Evolutionary conservation across 2,329 filamentous ascomycete species (phyloP).

Genomic region (Sclerotinia subarctica): DNA sequence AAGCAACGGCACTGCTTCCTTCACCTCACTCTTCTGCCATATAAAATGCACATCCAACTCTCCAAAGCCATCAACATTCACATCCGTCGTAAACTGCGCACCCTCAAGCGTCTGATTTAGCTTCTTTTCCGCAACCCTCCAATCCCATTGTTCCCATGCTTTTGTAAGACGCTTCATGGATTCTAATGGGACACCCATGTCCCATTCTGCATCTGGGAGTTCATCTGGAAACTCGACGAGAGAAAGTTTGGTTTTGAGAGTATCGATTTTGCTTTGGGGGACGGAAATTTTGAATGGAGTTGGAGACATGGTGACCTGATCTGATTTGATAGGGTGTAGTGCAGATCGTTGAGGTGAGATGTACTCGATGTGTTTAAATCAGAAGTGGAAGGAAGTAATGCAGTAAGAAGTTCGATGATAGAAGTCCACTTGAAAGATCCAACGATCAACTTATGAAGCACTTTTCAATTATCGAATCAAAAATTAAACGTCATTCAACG

Average conservation of each 20-base stretch:
- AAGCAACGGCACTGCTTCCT: slow-evolving; percentile 55
- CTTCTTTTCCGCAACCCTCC: slow-evolving; percentile 55
- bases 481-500: too few relatives aligned
- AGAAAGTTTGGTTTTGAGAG: slow-evolving; percentile 54
- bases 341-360: background rate
- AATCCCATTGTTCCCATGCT: slow-evolving; percentile 60
- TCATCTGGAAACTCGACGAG: slow-evolving; percentile 56
- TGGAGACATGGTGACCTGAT: slow-evolving; percentile 25
- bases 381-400: background rate
- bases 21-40: slow-evolving; percentile 50
- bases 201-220: slow-evolving; percentile 50
- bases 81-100: slow-evolving; percentile 54
- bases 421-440: background rate
- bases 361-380: too few relatives aligned
- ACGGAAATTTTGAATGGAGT: slow-evolving; percentile 49
- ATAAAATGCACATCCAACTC: slow-evolving; percentile 62
- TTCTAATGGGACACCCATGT: slow-evolving; percentile 56
- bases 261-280: slow-evolving; percentile 50
- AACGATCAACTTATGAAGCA: background rate
- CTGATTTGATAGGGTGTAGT: background rate
- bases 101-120: slow-evolving; percentile 48
- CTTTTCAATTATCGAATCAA: too few relatives aligned
- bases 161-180: slow-evolving; percentile 58
- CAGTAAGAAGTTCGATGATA: background rate
- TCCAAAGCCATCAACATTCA: slow-evolving; percentile 57